A percentile compares a stretch with the other conserved stretches of the same genome.
Conservation (phyloP, 1,284 basidiomycete species). For the Caloboletus inedulis region DNA sequence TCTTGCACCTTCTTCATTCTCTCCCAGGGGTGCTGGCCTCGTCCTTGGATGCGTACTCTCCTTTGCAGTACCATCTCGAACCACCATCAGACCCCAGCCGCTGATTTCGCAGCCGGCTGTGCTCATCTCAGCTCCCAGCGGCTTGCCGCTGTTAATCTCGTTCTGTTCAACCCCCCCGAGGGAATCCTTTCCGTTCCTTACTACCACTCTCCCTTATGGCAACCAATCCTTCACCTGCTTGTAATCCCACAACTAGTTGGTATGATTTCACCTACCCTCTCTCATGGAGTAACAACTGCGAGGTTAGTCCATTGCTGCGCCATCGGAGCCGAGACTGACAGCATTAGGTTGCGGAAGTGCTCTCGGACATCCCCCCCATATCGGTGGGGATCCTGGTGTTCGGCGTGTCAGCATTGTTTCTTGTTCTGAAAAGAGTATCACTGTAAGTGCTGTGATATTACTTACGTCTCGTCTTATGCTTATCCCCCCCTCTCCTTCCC, state of each 20-base stretch:
- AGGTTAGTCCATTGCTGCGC: slow-evolving; percentile 27
- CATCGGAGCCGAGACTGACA: slow-evolving; percentile 8
- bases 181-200: slow-evolving; percentile 17
- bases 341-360: slow-evolving; percentile 53
- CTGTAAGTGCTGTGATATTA: slow-evolving; percentile 42
- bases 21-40: neutral
- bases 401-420: slow-evolving; percentile 59
- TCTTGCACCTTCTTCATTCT: neutral
- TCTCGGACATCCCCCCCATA: slow-evolving; percentile 67
- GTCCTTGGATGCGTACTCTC: neutral
- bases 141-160: neutral
- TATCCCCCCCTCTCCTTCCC: slow-evolving; percentile 2
- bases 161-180: slow-evolving; percentile 5
- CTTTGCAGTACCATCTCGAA: neutral
- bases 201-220: slow-evolving; percentile 22
- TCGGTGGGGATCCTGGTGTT: slow-evolving; percentile 64
- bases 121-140: neutral
- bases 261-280: slow-evolving; percentile 28
- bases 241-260: slow-evolving; percentile 17
- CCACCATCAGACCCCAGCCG: slow-evolving; percentile 3
- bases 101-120: slow-evolving; percentile 11
- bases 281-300: slow-evolving; percentile 33
- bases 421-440: slow-evolving; percentile 54
- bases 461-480: slow-evolving; percentile 1
- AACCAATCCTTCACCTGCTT: slow-evolving; percentile 11